A percentile compares a stretch with the other conserved stretches of the same genome.
Conservation (phyloP, 2,329 filamentous ascomycete species). For the Cytospora mali region DNA sequence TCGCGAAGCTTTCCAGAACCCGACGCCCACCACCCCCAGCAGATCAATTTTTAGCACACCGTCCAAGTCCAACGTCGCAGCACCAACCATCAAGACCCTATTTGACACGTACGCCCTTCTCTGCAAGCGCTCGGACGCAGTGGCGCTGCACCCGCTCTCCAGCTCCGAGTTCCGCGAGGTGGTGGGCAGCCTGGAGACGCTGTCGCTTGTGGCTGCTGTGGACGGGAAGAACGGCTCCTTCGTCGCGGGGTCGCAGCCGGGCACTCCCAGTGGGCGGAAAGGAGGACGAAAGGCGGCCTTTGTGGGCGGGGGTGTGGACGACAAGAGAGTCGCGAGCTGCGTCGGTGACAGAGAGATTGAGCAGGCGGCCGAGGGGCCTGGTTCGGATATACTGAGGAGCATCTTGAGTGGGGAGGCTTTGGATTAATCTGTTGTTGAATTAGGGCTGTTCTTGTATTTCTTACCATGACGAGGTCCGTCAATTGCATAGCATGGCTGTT, state of each 20-base stretch:
- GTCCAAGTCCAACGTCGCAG: constrained; percentile 61
- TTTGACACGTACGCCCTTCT: constrained; percentile 82
- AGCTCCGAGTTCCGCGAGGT: constrained; percentile 95
- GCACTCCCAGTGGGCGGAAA: constrained; percentile 70
- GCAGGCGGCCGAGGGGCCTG: constrained; percentile 65
- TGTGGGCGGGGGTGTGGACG: constrained; percentile 60
- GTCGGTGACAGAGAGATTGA: constrained; percentile 80
- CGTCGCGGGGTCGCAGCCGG: constrained; percentile 46
- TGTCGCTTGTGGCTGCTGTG: constrained; percentile 74
- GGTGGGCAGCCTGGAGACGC: constrained; percentile 82
- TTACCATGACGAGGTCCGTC: neutral
- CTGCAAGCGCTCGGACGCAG: constrained; percentile 72
- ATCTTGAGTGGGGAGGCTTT: constrained; percentile 64
- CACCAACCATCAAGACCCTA: constrained; percentile 80
- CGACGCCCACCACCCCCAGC: constrained; percentile 36
- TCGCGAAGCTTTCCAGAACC: constrained; percentile 50
- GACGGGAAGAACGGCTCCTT: constrained; percentile 73
- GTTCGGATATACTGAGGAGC: constrained; percentile 62
- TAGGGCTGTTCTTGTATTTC: neutral
- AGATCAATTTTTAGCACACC: constrained; percentile 44
- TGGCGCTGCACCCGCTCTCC: constrained; percentile 86
- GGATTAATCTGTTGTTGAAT: constrained; percentile 42
- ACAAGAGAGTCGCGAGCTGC: constrained; percentile 76
- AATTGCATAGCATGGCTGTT: constrained; percentile 16
- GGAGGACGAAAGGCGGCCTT: constrained; percentile 60